These are phyloP conservation scores for Acanthamoeba sp. DNA, from an alignment of 208 protist species.

Conservation along the genomic window DNA sequence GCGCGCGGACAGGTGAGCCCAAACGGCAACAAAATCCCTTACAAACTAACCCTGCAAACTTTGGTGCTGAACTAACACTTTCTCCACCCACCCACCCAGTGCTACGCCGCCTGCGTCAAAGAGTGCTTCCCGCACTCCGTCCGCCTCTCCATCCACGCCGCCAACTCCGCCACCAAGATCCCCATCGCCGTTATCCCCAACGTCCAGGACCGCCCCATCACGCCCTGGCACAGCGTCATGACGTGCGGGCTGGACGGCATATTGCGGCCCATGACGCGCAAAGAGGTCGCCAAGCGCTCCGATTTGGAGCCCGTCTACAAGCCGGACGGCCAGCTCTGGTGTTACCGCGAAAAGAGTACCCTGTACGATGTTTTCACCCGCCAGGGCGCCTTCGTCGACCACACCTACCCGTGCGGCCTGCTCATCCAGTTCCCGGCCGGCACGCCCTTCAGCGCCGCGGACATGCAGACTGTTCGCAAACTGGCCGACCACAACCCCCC, in stretches of 20 bases:
- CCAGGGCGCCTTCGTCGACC: conserved; percentile 3
- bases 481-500: neutral
- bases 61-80: neutral
- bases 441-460: neutral
- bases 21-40: neutral
- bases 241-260: neutral
- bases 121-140: neutral
- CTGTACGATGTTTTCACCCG: conserved; percentile 7
- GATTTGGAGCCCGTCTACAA: neutral
- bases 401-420: neutral
- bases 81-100: neutral
- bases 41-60: neutral
- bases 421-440: conserved; percentile 9
- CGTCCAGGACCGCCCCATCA: neutral
- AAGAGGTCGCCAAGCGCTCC: neutral
- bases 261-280: neutral
- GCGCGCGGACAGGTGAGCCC: neutral
- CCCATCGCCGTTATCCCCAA: neutral
- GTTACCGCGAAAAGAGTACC: neutral
- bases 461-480: conserved; percentile 9
- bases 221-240: conserved; percentile 27
- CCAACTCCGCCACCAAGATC: neutral
- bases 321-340: neutral
- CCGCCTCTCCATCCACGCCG: conserved; percentile 32
- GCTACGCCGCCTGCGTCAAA: neutral